These are phyloP conservation scores for Gomphus sp. DNA, from an alignment of 1,284 basidiomycete genomes.

Conservation along the genomic window DNA sequence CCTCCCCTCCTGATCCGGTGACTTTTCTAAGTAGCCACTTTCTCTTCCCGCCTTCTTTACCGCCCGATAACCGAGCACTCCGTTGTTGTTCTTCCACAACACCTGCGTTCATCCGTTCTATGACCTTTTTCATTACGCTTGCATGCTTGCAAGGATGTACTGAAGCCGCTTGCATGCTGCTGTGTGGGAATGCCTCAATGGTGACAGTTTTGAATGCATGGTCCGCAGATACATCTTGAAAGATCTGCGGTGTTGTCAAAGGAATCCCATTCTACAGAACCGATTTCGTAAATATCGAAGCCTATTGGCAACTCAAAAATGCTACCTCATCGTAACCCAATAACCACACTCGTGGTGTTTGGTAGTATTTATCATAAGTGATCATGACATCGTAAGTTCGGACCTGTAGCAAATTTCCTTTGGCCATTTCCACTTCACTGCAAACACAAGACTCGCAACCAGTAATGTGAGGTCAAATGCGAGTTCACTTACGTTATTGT, in stretches of 20 bases:
- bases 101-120: slow-evolving; percentile 93
- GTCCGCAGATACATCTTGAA: slow-evolving; percentile 96
- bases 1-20: slow-evolving; percentile 26
- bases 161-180: slow-evolving; percentile 76
- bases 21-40: slow-evolving; percentile 77
- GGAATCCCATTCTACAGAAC: slow-evolving; percentile 68
- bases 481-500: slow-evolving; percentile 30
- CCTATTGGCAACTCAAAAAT: not conserved
- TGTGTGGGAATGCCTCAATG: slow-evolving; percentile 96
- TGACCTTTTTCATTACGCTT: slow-evolving; percentile 99
- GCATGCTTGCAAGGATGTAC: slow-evolving; percentile 99
- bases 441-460: not conserved
- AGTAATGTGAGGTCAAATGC: not conserved
- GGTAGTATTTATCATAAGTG: slow-evolving; percentile 98
- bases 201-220: slow-evolving; percentile 99
- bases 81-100: slow-evolving; percentile 69
- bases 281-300: not conserved
- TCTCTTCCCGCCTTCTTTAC: slow-evolving; percentile 55
- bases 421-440: slow-evolving; percentile 54
- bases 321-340: slow-evolving; percentile 88
- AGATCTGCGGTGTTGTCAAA: slow-evolving; percentile 83
- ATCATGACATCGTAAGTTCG: slow-evolving; percentile 99
- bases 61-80: slow-evolving; percentile 26
- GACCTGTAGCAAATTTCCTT: slow-evolving; percentile 85
- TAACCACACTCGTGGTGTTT: slow-evolving; percentile 92